Base-by-base conservation (phyloP, 768 basidiomycete genomes). In the Thelephora ganbajun region DNA sequence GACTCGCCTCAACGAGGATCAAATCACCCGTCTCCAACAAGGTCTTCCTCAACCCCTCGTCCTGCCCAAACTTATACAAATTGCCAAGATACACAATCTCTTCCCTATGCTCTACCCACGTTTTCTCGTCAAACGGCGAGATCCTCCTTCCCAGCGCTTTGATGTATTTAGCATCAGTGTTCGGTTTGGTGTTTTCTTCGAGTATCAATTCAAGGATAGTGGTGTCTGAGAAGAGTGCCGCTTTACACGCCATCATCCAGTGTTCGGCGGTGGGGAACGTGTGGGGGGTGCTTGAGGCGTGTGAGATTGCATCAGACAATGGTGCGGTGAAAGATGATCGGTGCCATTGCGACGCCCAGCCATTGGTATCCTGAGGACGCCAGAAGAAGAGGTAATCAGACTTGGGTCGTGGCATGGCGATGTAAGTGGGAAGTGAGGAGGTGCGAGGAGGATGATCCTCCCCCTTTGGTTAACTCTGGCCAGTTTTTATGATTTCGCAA, bases 241-340 rank as follows among this genome's bases (percentile, higher is more conserved):
- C 77, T 56, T 80, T 80, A 46, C 72, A 70, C 35, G 72, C 64
- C 79, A 80, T 82, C 79, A 80, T 80, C 70, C 71, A 80, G 53
- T 80, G 77, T 59, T 80, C 79, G 0, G 74, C 68, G 2, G 73
- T 71, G 5, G 59, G 61, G 55, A 77, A 77, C 0, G 46, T 54
- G 19, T 66, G 56, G 2, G 53, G 56, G 48, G 66, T 62, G 16
- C 58, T 56, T 6, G 71, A 50, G 4, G 46, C 49, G 16, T 45
- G 36, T 4, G 57, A 54, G 2, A 39, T 35, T 33, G 44, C 51
- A 35, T 37, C 51, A 35, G 48, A 46, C 33, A 55, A 30, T 3
- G 42, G 19, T 43, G 63, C 66, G n/a, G 57, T 68, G 57, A 79
- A 76, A 2, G 67, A 63, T 2, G 70, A 68, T 5, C 52, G 57